Evolutionary conservation across 192 early-diverging fungal genomes (phyloP).

Genomic region (Coemansia sp.): DNA sequence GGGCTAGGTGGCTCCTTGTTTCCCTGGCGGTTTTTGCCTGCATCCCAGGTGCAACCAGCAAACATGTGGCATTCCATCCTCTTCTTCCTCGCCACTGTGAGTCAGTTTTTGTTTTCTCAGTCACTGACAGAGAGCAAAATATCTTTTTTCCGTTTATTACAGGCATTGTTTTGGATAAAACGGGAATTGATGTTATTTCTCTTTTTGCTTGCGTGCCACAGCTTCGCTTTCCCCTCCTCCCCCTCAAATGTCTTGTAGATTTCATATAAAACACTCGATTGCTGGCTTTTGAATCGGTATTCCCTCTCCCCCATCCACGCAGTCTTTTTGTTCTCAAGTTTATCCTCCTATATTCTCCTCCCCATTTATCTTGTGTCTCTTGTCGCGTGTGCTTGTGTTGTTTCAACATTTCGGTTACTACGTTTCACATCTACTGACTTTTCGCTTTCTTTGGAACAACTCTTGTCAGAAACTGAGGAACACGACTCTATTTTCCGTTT

Average conservation of each 20-base stretch:
- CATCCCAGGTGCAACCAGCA: no score
- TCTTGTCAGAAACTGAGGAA: not conserved
- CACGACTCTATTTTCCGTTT: not conserved
- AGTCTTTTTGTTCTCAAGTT: not conserved
- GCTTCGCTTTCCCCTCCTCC: not conserved
- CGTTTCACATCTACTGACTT: slow-evolving; percentile 1
- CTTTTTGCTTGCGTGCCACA: slow-evolving; percentile 5
- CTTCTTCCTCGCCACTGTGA: slow-evolving; percentile 4
- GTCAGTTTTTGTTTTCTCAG: no score
- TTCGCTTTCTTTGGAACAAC: not conserved
- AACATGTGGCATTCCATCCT: no score
- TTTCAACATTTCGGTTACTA: not conserved
- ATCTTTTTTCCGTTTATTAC: not conserved
- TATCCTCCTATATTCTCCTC: not conserved
- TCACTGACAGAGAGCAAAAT: no score
- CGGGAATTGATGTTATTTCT: no score
- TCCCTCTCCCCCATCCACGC: no score
- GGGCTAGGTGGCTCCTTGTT: no score
- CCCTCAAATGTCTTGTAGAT: no score
- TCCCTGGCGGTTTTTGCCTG: no score
- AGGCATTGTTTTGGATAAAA: not conserved
- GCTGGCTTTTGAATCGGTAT: no score
- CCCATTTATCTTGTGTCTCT: not conserved
- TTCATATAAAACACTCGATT: not conserved
- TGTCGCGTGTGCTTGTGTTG: not conserved